Evolutionary conservation across 148 eudicot genomes (phyloP), one percentile per base, ranked within the genome.

Genomic region (Rhododendron griersonianum): DNA sequence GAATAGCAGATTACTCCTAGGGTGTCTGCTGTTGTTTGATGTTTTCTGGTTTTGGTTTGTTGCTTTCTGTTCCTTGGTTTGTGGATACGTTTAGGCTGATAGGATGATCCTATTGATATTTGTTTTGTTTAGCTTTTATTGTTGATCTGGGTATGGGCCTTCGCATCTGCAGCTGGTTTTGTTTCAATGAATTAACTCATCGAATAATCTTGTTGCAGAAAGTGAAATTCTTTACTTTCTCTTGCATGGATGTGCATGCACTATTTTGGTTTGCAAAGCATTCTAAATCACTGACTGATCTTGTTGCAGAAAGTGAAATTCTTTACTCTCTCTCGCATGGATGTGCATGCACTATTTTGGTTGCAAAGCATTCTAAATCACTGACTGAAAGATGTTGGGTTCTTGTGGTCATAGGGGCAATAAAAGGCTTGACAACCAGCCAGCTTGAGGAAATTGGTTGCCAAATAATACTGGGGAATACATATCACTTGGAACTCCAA

Each of bases 381-480:
- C 51, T 82, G 83, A 80, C 76, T 59, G 21, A 11, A 13, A 21
- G 13, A 73, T 25, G 9, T 83, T 73, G 59, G 81, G 61, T 37
- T 81, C 78, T 86, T 51, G 25, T 86, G 87, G 81, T 82, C 88
- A 35, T 88, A 96, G 98, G 99, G 83, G 93, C 99, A 47, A 92
- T 95, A 48, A 96, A 96, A 90, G 98, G 99, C 67, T 87, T 95
- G 88, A 95, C 99, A 69, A 94, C 92, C 35, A 90, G 80, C 82
- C 98, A 96, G 89, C 95, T 96, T 48, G 96, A 95, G 91, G 99
- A 94, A 78, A 96, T 95, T 83, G 99, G 98, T 47, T 95, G 98
- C 88, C 98, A 96, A 86, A 96, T 96, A 79, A 94, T 96, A 84
- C 95, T 96, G 78, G 99, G 99, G 80, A 95, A 96, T 88, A 95